Evolutionary conservation across 805 yeast genomes (phyloP).

Genomic region (Barnettozyma botsteinii): DNA sequence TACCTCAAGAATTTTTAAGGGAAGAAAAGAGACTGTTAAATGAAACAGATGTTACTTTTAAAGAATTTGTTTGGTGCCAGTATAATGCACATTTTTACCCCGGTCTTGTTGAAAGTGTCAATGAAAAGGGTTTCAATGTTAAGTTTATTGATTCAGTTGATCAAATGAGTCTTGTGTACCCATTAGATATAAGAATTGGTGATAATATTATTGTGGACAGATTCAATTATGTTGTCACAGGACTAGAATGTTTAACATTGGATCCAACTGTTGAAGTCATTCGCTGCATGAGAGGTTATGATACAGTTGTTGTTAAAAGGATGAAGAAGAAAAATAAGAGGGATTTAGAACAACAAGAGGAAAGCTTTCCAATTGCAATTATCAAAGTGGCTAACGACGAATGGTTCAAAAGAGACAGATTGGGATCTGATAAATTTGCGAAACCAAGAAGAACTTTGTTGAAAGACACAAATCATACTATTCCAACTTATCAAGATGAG

Average conservation of each 20-base stretch:
- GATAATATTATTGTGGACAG: constrained; percentile 40
- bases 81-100: constrained; percentile 46
- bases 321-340: constrained; percentile 15
- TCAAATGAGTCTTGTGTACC: constrained; percentile 23
- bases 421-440: constrained; percentile 15
- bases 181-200: constrained; percentile 53
- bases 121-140: constrained; percentile 29
- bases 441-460: constrained; percentile 10
- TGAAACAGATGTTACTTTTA: constrained; percentile 26
- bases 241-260: constrained; percentile 30
- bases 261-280: constrained; percentile 25
- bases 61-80: constrained; percentile 48
- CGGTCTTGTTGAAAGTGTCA: constrained; percentile 33
- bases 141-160: constrained; percentile 34
- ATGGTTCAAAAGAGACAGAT: constrained; percentile 32
- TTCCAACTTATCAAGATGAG: constrained; percentile 14
- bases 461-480: constrained; percentile 11
- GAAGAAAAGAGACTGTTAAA: constrained; percentile 16
- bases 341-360: constrained; percentile 11
- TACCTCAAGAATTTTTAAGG: constrained; percentile 5
- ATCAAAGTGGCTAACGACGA: constrained; percentile 29
- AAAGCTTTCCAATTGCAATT: constrained; percentile 25
- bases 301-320: constrained; percentile 37
- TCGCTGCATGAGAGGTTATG: constrained; percentile 57
- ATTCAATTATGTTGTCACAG: constrained; percentile 39